Evolutionary conservation across 768 basidiomycete species (phyloP).

Genomic region (Boletus sp.): DNA sequence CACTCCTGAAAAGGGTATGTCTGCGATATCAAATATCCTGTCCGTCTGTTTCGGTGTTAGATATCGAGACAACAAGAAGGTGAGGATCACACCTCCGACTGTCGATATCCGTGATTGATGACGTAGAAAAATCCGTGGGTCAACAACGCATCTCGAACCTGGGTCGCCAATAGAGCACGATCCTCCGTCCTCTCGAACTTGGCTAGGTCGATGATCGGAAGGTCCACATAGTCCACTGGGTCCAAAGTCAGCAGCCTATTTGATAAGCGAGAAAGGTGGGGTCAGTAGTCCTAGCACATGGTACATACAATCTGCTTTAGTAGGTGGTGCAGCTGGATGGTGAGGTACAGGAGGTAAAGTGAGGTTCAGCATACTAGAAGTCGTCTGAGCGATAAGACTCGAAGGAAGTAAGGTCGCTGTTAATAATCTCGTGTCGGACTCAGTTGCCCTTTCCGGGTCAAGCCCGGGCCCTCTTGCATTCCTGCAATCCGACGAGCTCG

Average conservation of each 20-base stretch:
- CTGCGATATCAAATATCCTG: slow-evolving; percentile 48
- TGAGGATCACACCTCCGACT: slow-evolving; percentile 32
- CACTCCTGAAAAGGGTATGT: slow-evolving; percentile 42
- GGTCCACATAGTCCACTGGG: slow-evolving; percentile 47
- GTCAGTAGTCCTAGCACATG: neutral
- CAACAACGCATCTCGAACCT: slow-evolving; percentile 46
- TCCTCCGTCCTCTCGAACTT: slow-evolving; percentile 37
- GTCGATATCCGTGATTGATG: slow-evolving; percentile 36
- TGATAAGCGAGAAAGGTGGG: neutral
- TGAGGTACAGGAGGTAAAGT: slow-evolving; percentile 35
- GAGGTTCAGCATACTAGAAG: slow-evolving; percentile 29
- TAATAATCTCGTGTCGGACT: neutral
- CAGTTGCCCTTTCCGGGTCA: neutral
- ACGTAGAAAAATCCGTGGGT: slow-evolving; percentile 43
- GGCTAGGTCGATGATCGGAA: slow-evolving; percentile 52
- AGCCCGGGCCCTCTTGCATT: no score
- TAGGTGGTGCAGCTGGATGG: slow-evolving; percentile 35
- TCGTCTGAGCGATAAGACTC: neutral
- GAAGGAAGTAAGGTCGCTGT: neutral
- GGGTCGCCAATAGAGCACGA: slow-evolving; percentile 35
- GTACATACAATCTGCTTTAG: slow-evolving; percentile 34
- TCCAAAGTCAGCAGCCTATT: slow-evolving; percentile 12
- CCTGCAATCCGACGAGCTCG: no score
- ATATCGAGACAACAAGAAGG: slow-evolving; percentile 17
- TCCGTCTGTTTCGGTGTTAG: slow-evolving; percentile 37